Conservation (phyloP, 176 grass and related monocot genomes). For the Musa itinerans region DNA sequence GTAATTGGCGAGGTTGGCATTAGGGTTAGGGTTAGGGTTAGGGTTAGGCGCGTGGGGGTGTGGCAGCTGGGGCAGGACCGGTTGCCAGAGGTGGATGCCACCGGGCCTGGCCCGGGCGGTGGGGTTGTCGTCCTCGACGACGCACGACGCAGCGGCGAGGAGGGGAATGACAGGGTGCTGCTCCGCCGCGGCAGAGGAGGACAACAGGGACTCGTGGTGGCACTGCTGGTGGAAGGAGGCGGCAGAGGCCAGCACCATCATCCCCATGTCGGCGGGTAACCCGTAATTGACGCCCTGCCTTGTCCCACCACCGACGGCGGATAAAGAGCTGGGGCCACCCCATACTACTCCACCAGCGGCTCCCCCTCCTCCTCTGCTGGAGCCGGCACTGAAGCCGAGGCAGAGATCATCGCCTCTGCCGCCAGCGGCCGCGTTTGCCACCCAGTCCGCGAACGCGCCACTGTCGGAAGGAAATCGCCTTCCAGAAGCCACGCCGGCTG, state of each 20-base stretch:
- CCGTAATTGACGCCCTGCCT: conserved; percentile 50
- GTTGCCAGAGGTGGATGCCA: conserved; percentile 9
- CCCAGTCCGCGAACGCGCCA: conserved; percentile 76
- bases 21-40: conserved; percentile 12
- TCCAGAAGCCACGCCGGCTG: conserved; percentile 84
- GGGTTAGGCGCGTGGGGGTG: background rate
- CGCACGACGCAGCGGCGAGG: conserved; percentile 51
- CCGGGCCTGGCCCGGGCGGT: conserved; percentile 12
- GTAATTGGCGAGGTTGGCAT: background rate
- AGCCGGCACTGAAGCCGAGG: conserved; percentile 82
- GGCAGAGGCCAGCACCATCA: conserved; percentile 49
- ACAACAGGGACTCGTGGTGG: conserved; percentile 35
- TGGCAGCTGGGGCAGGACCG: background rate
- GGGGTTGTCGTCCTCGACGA: conserved; percentile 23
- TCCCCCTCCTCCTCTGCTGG: conserved; percentile 20
- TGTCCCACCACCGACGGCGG: conserved; percentile 13
- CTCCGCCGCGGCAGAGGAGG: background rate
- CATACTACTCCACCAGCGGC: background rate
- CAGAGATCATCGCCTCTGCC: conserved; percentile 68
- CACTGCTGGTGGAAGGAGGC: conserved; percentile 40
- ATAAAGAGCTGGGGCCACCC: background rate
- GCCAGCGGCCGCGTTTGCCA: conserved; percentile 36
- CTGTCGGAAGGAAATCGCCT: conserved; percentile 68
- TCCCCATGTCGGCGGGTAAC: conserved; percentile 52
- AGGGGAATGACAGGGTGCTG: conserved; percentile 53